Percentiles rank a stretch among this genome's conserved stretches.
phyloP scores from a whole-genome alignment of 2,329 filamentous ascomycete genomes.

The Venturia carpophila region DNA sequence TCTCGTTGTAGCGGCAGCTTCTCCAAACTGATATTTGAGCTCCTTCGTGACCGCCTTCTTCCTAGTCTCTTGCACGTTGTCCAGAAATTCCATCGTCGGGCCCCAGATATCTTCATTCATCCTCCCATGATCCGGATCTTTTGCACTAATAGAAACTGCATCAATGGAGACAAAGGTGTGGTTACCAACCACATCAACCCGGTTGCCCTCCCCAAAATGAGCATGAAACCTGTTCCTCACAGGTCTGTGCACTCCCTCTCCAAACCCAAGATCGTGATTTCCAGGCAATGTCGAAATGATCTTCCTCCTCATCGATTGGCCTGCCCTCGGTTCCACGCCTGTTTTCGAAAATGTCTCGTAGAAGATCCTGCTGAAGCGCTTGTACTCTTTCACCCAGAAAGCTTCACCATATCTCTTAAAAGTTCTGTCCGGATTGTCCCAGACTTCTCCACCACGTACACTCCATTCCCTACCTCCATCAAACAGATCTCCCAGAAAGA shows the following conservation, averaged over 20 bases:
- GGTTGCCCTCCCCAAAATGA: slow-evolving; percentile 86
- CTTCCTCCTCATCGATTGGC: slow-evolving; percentile 58
- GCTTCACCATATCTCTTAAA: slow-evolving; percentile 68
- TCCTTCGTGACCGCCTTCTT: slow-evolving; percentile 50
- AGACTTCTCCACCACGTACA: slow-evolving; percentile 47
- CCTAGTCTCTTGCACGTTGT: slow-evolving; percentile 56
- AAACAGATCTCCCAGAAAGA: slow-evolving; percentile 91
- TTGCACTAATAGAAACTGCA: slow-evolving; percentile 76
- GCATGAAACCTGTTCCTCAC: slow-evolving; percentile 77
- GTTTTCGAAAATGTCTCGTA: slow-evolving; percentile 58
- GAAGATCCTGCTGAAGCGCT: slow-evolving; percentile 80
- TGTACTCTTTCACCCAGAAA: slow-evolving; percentile 83
- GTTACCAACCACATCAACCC: slow-evolving; percentile 85
- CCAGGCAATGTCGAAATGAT: slow-evolving; percentile 81
- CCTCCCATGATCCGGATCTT: slow-evolving; percentile 48
- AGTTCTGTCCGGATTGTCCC: slow-evolving; percentile 53
- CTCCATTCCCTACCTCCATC: slow-evolving; percentile 95
- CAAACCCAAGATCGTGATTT: slow-evolving; percentile 93
- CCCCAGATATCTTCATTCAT: slow-evolving; percentile 58
- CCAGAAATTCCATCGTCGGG: slow-evolving; percentile 69
- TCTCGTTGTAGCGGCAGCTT: slow-evolving; percentile 40
- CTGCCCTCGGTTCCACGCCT: slow-evolving; percentile 46
- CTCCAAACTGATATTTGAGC: slow-evolving; percentile 55
- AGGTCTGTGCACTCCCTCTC: slow-evolving; percentile 68
- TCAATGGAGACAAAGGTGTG: slow-evolving; percentile 94